A percentile compares a stretch with the other conserved stretches of the same genome.
Conservation (phyloP, 108 stramenopile species). For the Cylindrotheca closterium region DNA sequence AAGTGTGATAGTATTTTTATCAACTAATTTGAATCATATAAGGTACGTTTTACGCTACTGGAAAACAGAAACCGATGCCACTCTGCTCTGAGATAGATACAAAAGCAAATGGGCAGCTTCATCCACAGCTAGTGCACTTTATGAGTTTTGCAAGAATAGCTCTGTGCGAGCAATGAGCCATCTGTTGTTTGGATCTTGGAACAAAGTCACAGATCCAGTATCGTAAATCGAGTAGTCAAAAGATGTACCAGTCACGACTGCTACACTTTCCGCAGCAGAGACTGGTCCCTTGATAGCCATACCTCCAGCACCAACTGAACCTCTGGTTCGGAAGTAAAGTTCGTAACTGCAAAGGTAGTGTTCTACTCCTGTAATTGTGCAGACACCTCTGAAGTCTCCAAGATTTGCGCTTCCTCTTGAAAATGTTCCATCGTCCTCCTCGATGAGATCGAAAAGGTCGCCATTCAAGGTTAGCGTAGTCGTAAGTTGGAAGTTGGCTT, state of each 20-base stretch:
- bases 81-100: too few species aligned
- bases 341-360: constrained; percentile 31
- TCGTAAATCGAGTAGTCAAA: constrained; percentile 21
- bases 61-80: too few species aligned
- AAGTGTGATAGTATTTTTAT: too few species aligned
- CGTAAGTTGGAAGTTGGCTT: constrained; percentile 1
- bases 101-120: too few species aligned
- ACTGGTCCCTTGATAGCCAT: constrained; percentile 23
- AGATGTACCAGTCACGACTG: constrained; percentile 27
- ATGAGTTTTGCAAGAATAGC: not conserved
- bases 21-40: too few species aligned
- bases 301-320: constrained; percentile 10
- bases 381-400: constrained; percentile 21
- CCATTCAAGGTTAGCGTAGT: constrained; percentile 8
- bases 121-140: too few species aligned
- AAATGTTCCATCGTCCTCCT: not conserved
- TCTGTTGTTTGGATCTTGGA: constrained; percentile 18
- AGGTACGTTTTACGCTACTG: too few species aligned
- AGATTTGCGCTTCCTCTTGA: constrained; percentile 9
- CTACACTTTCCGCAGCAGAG: not conserved
- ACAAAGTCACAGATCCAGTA: constrained; percentile 19
- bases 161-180: constrained; percentile 7
- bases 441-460: not conserved
- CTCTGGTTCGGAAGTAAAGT: constrained; percentile 11
- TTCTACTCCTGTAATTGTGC: constrained; percentile 17